Evolutionary conservation across 108 stramenopile species (phyloP), one percentile per base, ranked within the genome.

Genomic region (Stephanodiscus minutulus): DNA sequence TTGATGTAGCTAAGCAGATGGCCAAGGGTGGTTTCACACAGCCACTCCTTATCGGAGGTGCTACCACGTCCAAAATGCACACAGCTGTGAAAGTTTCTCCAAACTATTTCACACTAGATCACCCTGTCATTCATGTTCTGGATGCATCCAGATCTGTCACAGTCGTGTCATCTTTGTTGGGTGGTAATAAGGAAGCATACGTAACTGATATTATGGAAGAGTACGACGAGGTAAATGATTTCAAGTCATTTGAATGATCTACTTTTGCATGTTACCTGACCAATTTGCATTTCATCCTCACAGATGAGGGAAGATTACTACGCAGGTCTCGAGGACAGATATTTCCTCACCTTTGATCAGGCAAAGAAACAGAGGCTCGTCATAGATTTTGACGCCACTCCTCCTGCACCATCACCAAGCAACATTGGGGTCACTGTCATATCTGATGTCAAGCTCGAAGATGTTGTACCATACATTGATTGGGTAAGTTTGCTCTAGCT

Each of bases 51-150:
- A 99, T 99, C 67, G 99, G 99, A 54, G 99, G 99, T 50, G 99
- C 99, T 7, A 99, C 99, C 5, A 99, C 99, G 4, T 96, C 95
- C 5, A 96, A 96, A 86, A 98, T 98, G 97, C 99, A 99, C 91
- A 98, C 98, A 35, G 98, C 99, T 12, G 98, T 99, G 28, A 99
- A 99, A 83, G 91, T 99, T 46, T 82, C 97, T 43, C 99, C 99
- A 2, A 97, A 96, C 74, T 99, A 94, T 83, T 86, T 90, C 69
- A 89, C 91, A 17, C 8, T 61, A 12, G 91, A 91, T 15, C 96
- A 98, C 78, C 99, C 99, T 28, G 97, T 98, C 24, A 98, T 99
- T 68, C 99, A 99, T 76, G 99, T 99, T 1, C 83, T 99, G 24
- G 99, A 99, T 81, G 99, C 99, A 31, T 97, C 96, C 10, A 86